Base-by-base conservation (phyloP, 2,329 filamentous ascomycete species). In the Botrytis squamosa region DNA sequence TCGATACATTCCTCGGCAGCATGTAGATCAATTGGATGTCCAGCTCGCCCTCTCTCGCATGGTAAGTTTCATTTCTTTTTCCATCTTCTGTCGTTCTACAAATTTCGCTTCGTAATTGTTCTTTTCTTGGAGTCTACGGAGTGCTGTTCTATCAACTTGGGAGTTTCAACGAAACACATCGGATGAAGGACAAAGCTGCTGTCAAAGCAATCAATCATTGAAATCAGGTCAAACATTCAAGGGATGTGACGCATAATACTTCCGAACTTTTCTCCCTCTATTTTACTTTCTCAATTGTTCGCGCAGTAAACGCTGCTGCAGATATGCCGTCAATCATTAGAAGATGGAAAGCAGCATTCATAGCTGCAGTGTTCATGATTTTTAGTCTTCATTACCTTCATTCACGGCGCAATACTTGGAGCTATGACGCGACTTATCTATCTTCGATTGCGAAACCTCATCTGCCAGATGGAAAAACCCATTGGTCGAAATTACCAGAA, bases 381-480 rank as follows among this genome's bases (percentile, higher is more conserved):
- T 73, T 70, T 12, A 71, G 68, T 64, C 59, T 80, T n/a, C 80
- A 79, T 70, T 79, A 79, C 68, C 75, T 79, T 25, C 75, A 74
- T 36, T 75, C 76, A 20, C 29, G 75, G 33, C 75, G 73, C 57
- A 75, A 75, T 44, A 73, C 73, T 36, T 80, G 75, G 77, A 77
- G 33, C 8, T 44, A 55, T 44, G 73, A 75, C 52, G 70, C 73
- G 12, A 57, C 67, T 55, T 78, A 78, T 73, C 72, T 75, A 38
- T 74, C 75, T 55, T 44, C 68, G 2, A 44, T 60, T 20, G 44
- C 74, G 16, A 76, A 73, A 49, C 44, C 72, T 8, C 22, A 68
- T 80, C 88, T 89, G 0, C 81, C 91, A 8, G 84, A 87, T 73
- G 85, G 88, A n/a, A 83, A 90, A 66, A 89, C 90, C 72, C 85